Evolutionary conservation across 78 protist genomes (phyloP).

Genomic region (Chrysochromulina tobinii): DNA sequence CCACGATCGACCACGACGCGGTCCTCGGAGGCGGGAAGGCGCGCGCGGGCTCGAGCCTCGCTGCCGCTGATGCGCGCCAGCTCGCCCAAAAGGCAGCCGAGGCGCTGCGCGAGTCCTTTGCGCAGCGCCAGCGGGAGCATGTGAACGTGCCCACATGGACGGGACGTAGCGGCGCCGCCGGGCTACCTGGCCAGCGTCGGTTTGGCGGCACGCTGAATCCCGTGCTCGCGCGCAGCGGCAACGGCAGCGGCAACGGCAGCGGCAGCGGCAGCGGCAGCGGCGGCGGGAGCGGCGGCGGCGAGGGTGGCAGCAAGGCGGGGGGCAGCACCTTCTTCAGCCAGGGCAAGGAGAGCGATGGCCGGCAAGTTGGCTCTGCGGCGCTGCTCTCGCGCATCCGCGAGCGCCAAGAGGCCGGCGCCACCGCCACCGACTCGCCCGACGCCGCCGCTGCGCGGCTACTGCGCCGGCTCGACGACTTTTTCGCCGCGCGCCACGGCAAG

Average conservation of each 20-base stretch:
- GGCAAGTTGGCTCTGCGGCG: neutral
- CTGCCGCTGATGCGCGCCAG: neutral
- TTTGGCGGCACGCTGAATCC: neutral
- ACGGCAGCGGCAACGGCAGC: neutral
- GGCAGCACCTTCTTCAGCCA: neutral
- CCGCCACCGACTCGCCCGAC: neutral
- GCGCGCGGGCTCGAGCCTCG: neutral
- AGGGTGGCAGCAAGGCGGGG: no score
- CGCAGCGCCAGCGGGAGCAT: neutral
- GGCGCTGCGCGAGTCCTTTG: neutral
- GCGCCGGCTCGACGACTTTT: neutral
- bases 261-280: no score
- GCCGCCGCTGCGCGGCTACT: neutral
- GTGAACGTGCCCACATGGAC: neutral
- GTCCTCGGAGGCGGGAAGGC: neutral
- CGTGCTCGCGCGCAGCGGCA: neutral
- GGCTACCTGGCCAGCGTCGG: neutral
- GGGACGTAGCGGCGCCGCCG: neutral
- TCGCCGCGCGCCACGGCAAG: neutral
- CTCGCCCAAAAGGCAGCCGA: neutral
- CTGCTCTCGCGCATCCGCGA: neutral
- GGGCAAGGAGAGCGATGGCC: neutral
- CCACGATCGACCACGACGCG: neutral
- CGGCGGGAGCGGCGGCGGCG: no score
- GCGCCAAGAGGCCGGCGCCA: neutral